Evolutionary conservation across 2,329 filamentous ascomycete species (phyloP), one percentile per base, ranked within the genome.

Genomic region (Periconia sp.): DNA sequence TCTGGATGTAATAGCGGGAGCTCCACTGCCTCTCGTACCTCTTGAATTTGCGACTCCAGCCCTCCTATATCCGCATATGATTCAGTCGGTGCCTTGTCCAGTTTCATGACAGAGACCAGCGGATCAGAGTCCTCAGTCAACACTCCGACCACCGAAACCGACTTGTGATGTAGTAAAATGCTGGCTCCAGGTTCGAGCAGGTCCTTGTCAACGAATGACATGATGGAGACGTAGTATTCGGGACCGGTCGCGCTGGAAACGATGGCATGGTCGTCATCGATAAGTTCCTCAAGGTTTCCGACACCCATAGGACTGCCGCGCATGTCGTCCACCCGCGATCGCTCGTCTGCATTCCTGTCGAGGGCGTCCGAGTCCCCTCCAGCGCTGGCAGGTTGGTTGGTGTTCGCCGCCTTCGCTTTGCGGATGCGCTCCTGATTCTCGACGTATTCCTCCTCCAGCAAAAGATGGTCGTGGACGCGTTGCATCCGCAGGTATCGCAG

Each of bases 161-260:
- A 95, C 78, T 99, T 99, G 74, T 99, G 94, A 66, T 99, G 94
- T 46, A 99, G 78, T 35, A 99, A 78, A 35, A 99, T 94, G 61
- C 91, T 96, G 13, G 94, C 91, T 48, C 95, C 95, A 1, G 94
- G 94, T 73, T 99, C 94, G 30, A 99, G 81, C 4, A 99, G 83
- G 65, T 99, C 94, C 75, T 99, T 99, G 79, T 99, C 94, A 56
- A 99, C 94, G 65, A 99, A 99, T 41, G 92, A 96, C 94, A 97
- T 97, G 81, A 99, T 99, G 59, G 92, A 96, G 56, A 99, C 94
- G 71, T 97, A 99, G 81, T 96, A 99, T 72, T 99, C 94, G 1
- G 94, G 94, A 0, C 94, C 94, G 5, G 94, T 97, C 1, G 94
- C 95, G 70, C 91, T 96, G 13, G 92, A 96, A 24, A 99, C 94